Evolutionary conservation across 345 rosid species (phyloP).

Genomic region (Mangifera indica): DNA sequence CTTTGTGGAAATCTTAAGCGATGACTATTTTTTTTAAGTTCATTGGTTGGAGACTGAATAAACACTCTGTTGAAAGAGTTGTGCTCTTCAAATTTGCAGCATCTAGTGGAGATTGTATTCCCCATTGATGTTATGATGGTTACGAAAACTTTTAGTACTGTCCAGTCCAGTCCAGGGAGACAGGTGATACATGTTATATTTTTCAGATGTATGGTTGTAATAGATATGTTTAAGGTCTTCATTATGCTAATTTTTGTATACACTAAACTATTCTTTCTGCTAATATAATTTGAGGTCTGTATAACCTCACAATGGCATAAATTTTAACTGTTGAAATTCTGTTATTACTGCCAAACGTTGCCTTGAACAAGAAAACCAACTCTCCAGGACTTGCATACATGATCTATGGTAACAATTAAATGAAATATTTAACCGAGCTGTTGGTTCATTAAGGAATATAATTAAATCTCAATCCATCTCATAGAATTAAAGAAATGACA

Average conservation of each 20-base stretch:
- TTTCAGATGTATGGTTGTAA: background rate
- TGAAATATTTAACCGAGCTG: background rate
- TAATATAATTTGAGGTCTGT: background rate
- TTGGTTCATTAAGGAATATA: background rate
- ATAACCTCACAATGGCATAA: background rate
- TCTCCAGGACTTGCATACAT: background rate
- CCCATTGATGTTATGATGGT: no score
- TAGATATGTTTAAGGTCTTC: background rate
- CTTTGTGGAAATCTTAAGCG: background rate
- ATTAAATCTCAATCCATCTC: background rate
- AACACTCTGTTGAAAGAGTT: no score
- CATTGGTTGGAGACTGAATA: background rate
- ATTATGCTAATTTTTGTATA: background rate
- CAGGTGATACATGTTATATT: background rate
- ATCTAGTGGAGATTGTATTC: background rate
- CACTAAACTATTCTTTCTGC: background rate
- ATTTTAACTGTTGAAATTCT: background rate
- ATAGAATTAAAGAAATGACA: constrained; percentile 11
- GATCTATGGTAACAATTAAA: background rate
- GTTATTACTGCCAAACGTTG: constrained; percentile 1
- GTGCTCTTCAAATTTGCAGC: constrained; percentile 2
- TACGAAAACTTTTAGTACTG: no score
- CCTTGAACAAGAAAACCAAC: background rate
- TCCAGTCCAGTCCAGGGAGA: background rate
- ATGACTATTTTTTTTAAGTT: background rate